These are phyloP conservation scores for Oryza glaberrima DNA, from an alignment of 176 grass and related monocot species.

Conservation along the genomic window DNA sequence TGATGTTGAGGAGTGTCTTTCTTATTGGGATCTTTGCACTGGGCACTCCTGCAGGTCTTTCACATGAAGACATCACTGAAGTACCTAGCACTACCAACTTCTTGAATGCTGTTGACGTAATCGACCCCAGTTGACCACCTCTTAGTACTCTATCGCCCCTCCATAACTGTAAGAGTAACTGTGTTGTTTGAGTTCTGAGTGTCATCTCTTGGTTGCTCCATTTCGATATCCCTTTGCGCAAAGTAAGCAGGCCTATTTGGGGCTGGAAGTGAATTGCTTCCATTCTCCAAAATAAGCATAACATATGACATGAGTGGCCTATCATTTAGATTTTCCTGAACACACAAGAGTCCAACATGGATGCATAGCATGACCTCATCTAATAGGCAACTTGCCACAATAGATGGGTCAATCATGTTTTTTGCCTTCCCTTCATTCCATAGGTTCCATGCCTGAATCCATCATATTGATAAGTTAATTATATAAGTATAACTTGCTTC, in stretches of 20 bases:
- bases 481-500: not conserved
- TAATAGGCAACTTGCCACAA: constrained; percentile 7
- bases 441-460: constrained; percentile 47
- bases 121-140: not conserved
- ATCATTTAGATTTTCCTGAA: constrained; percentile 50
- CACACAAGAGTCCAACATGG: constrained; percentile 47
- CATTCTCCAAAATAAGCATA: constrained; percentile 41
- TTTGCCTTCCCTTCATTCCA: constrained; percentile 44
- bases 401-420: constrained; percentile 32
- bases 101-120: too few relatives aligned
- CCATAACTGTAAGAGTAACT: not conserved
- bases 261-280: constrained; percentile 9
- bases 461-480: not conserved
- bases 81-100: too few relatives aligned
- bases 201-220: not conserved
- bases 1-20: too few relatives aligned
- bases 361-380: constrained; percentile 41
- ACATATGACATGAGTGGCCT: constrained; percentile 38
- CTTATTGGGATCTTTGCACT: too few relatives aligned
- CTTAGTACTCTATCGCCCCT: not conserved
- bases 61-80: too few relatives aligned
- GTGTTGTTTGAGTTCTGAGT: not conserved
- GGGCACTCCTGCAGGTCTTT: too few relatives aligned
- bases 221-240: not conserved
- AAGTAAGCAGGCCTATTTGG: constrained; percentile 24